Evolutionary conservation across 202 grass and related monocot species (phyloP), one percentile per base, ranked within the genome.

Genomic region (Brachypodium distachyon): DNA sequence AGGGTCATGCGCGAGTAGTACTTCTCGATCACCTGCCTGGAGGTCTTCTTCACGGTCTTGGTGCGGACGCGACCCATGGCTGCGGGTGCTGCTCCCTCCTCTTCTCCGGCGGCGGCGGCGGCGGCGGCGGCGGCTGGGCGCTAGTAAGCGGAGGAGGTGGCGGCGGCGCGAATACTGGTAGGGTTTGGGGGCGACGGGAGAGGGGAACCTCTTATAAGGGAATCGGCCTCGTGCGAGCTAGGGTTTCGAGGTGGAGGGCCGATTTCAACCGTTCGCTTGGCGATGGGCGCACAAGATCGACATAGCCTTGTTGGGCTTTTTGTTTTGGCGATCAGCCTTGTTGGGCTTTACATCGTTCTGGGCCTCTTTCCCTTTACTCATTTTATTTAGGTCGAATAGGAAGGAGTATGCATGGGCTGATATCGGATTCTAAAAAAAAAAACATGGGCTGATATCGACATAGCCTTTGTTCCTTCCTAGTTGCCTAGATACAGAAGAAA

Each of bases 21-120:
- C 29, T 73, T 82, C 81, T 88, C 86, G 26, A 88, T 88, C 33
- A 88, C 86, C 69, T 88, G 86, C 43, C 81, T 37, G 19, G 81
- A 88, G 61, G 86, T 84, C 72, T 88, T 88, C 81, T 88, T 88
- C 31, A 88, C 86, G 18, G 86, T 88, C 72, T 88, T 88, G 6
- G 86, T 88, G 5, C 86, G 81, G 3, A 88, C 86, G n/a, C 81
- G 86, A 29, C 86, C 86, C 86, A 88, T 88, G 64, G 69, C 77
- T 60, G 76, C 7, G 28, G 56, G 28, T 22, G 21, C 77, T 79
- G 8, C 51, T 3, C 37, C 77, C 19, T 33, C 50, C 46, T 36
- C 64, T 70, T 28, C 60, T 44, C 22, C 75, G 46, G 34, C 56
- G 38, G 72, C 16, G 37, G 41, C 72, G 46, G 47, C 21, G 46